Evolutionary conservation across 2,329 filamentous ascomycete genomes (phyloP).

Genomic region (Trichoderma breve): DNA sequence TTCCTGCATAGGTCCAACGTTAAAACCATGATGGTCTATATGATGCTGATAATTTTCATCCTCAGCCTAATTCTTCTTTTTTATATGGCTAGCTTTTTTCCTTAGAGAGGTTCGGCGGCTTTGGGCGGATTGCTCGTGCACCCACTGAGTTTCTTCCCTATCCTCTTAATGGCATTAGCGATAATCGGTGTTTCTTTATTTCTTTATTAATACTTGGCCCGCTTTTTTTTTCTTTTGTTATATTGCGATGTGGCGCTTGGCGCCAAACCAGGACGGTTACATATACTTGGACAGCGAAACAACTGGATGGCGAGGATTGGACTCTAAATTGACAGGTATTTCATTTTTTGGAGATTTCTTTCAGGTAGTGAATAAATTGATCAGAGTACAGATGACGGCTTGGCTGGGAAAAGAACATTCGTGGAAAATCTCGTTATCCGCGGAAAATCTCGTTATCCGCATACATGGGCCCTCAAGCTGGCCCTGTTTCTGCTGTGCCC

Average conservation of each 20-base stretch:
- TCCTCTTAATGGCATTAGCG: background rate
- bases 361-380: background rate
- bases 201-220: background rate
- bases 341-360: background rate
- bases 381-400: background rate
- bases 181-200: background rate
- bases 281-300: background rate
- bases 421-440: background rate
- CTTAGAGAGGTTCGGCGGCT: background rate
- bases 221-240: background rate
- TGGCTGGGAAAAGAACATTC: background rate
- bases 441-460: background rate
- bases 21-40: background rate
- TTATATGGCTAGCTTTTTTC: background rate
- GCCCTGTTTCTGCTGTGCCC: background rate
- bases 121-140: background rate
- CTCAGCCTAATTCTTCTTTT: background rate
- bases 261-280: background rate
- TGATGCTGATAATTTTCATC: background rate
- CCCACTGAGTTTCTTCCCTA: background rate
- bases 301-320: background rate
- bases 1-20: background rate
- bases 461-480: background rate
- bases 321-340: background rate
- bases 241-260: background rate